These are phyloP conservation scores for Aspergillus steynii DNA, from an alignment of 495 filamentous ascomycete species.

Conservation along the genomic window DNA sequence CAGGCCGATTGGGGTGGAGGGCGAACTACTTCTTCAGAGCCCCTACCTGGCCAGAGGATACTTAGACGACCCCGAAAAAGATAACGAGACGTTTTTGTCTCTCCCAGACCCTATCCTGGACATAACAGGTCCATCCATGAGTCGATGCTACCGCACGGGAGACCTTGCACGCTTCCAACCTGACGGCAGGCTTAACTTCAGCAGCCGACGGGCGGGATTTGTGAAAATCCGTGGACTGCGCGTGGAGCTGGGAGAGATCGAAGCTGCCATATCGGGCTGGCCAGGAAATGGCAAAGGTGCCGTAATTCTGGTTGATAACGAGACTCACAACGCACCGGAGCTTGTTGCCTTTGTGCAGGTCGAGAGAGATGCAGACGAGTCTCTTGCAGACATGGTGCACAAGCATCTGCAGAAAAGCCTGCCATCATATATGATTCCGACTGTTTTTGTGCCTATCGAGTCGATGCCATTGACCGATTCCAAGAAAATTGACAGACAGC, in stretches of 20 bases:
- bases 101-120: background rate
- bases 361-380: background rate
- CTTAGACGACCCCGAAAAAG: slow-evolving; percentile 5
- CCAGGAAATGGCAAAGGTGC: background rate
- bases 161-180: background rate
- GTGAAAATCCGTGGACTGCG: slow-evolving; percentile 43
- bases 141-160: background rate
- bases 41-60: slow-evolving; percentile 3
- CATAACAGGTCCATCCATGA: background rate
- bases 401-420: background rate
- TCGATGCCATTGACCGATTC: slow-evolving; percentile 4
- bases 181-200: slow-evolving; percentile 38
- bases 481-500: slow-evolving; percentile 3
- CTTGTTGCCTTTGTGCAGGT: background rate
- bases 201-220: slow-evolving; percentile 40
- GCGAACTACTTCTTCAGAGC: slow-evolving; percentile 4
- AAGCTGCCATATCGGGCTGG: slow-evolving; percentile 12
- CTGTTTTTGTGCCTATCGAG: background rate
- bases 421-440: slow-evolving; percentile 9
- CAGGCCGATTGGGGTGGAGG: slow-evolving; percentile 1
- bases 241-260: slow-evolving; percentile 44
- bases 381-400: background rate
- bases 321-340: background rate
- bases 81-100: background rate
- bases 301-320: background rate